Conservation (phyloP, 73 alveolate species). For the Blepharisma stoltei region DNA sequence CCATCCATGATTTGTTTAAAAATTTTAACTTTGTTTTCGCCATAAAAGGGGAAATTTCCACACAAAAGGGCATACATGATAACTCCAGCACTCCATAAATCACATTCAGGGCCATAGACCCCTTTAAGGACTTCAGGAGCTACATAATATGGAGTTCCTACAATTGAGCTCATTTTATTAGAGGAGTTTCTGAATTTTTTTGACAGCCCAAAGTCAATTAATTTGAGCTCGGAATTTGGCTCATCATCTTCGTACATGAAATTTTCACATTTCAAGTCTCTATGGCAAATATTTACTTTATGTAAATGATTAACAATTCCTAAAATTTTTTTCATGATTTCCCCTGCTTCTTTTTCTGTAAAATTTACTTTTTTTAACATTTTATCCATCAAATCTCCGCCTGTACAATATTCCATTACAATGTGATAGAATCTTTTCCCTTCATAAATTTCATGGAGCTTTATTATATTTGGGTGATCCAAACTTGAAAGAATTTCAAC, state of each 20-base stretch:
- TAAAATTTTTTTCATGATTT: slow-evolving; percentile 51
- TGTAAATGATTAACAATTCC: slow-evolving; percentile 65
- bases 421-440: slow-evolving; percentile 44
- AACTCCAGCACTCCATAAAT: slow-evolving; percentile 50
- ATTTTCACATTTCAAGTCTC: slow-evolving; percentile 75
- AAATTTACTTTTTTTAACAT: slow-evolving; percentile 40
- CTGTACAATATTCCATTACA: slow-evolving; percentile 68
- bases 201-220: slow-evolving; percentile 83
- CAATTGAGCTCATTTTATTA: slow-evolving; percentile 1
- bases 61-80: slow-evolving; percentile 40
- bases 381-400: slow-evolving; percentile 48
- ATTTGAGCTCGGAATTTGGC: slow-evolving; percentile 69
- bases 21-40: slow-evolving; percentile 6
- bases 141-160: slow-evolving; percentile 31
- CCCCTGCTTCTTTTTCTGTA: slow-evolving; percentile 57
- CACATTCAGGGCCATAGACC: slow-evolving; percentile 40
- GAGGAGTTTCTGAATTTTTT: slow-evolving; percentile 13
- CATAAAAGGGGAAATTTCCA: slow-evolving; percentile 42
- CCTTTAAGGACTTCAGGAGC: slow-evolving; percentile 52
- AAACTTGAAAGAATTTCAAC: slow-evolving; percentile 23
- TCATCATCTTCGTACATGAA: slow-evolving; percentile 55
- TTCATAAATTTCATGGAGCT: slow-evolving; percentile 58
- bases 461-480: slow-evolving; percentile 58
- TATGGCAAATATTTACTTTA: slow-evolving; percentile 58
- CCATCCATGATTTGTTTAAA: slow-evolving; percentile 19